These are phyloP conservation scores for Penicillium aurantiogriseum DNA, from an alignment of 2,329 filamentous ascomycete species.

Conservation along the genomic window DNA sequence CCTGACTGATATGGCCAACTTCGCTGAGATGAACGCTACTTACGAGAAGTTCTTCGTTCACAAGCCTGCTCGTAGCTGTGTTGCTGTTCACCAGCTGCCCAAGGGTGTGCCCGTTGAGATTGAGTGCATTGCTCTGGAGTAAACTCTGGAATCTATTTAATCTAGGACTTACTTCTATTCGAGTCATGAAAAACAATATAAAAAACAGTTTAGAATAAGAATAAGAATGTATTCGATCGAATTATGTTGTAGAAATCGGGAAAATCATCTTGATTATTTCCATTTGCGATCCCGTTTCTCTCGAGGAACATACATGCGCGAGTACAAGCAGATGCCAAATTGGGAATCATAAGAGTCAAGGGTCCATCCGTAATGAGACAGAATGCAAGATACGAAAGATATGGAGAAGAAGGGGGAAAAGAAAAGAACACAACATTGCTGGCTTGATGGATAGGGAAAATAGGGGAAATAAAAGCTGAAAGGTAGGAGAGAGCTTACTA, in stretches of 20 bases:
- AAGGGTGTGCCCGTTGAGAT: slow-evolving; percentile 65
- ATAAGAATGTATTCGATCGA: not conserved
- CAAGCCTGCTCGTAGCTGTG: slow-evolving; percentile 63
- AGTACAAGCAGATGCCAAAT: slow-evolving; percentile 11
- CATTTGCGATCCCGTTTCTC: not conserved
- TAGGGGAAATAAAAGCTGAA: not conserved
- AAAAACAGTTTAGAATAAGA: not conserved
- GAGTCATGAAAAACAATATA: not conserved
- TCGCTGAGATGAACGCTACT: slow-evolving; percentile 73
- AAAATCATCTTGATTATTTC: not conserved
- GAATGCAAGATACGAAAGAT: slow-evolving; percentile 4
- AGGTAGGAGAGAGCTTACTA: slow-evolving; percentile 4
- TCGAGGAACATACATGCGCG: not conserved
- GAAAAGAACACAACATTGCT: not conserved
- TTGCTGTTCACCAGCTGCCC: slow-evolving; percentile 62
- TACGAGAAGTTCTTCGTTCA: slow-evolving; percentile 69
- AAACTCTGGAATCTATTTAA: slow-evolving; percentile 11
- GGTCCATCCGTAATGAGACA: slow-evolving; percentile 2
- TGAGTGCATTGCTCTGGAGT: slow-evolving; percentile 60
- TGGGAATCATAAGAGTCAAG: slow-evolving; percentile 16
- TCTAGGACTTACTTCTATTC: not conserved
- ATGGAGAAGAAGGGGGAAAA: not conserved
- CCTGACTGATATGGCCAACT: slow-evolving; percentile 86
- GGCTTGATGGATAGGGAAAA: slow-evolving; percentile 3
- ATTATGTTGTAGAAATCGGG: not conserved